phyloP scores from a whole-genome alignment of 768 basidiomycete genomes.

The Gymnopilus dilepis region DNA sequence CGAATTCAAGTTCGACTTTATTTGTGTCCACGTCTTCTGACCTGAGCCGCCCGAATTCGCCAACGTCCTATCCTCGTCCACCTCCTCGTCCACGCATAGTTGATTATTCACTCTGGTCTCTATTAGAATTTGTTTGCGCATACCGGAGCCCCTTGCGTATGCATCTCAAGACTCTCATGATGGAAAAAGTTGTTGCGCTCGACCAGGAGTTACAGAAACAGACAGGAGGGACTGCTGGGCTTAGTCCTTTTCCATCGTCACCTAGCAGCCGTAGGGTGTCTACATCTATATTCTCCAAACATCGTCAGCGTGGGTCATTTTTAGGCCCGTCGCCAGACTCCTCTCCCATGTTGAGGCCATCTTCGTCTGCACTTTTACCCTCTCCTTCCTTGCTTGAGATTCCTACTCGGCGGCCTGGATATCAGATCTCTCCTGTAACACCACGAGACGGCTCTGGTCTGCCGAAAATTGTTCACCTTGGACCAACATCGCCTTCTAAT shows the following conservation, averaged over 20 bases:
- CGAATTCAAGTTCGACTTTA: constrained; percentile 24
- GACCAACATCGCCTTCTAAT: constrained; percentile 49
- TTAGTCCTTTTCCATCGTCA: constrained; percentile 29
- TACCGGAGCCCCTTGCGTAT: constrained; percentile 66
- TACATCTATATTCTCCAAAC: constrained; percentile 61
- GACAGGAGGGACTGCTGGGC: constrained; percentile 14
- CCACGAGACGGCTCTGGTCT: constrained; percentile 39
- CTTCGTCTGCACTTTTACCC: constrained; percentile 33
- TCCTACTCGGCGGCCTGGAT: constrained; percentile 32
- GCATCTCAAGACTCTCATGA: constrained; percentile 69
- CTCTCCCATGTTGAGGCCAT: constrained; percentile 46
- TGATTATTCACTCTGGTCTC: constrained; percentile 77
- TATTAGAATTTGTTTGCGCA: constrained; percentile 67
- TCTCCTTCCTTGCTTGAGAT: constrained; percentile 40
- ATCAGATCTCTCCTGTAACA: constrained; percentile 36
- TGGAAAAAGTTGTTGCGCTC: constrained; percentile 63
- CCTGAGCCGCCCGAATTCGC: constrained; percentile 31
- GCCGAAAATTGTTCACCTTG: constrained; percentile 63
- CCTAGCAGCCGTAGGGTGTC: constrained; percentile 48
- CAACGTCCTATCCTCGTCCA: constrained; percentile 18
- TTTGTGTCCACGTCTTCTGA: constrained; percentile 33
- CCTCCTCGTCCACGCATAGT: constrained; percentile 57
- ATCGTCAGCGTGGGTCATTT: constrained; percentile 49
- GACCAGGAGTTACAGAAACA: constrained; percentile 53
- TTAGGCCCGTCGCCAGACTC: constrained; percentile 48